These are phyloP conservation scores for Delphinella strobiligena DNA, from an alignment of 2,329 filamentous ascomycete genomes.

Conservation along the genomic window DNA sequence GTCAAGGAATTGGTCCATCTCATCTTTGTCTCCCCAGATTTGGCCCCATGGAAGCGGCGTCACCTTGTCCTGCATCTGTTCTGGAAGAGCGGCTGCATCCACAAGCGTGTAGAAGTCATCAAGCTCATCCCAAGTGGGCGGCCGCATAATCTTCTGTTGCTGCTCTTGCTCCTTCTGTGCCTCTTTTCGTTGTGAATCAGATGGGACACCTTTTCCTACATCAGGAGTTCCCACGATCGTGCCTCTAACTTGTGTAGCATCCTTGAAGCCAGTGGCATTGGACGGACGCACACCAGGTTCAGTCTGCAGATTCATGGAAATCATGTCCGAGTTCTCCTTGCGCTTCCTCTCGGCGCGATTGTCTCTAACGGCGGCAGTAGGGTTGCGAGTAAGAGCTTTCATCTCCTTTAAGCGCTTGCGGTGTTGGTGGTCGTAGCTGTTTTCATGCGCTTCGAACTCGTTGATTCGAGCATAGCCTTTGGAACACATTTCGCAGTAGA, in stretches of 20 bases:
- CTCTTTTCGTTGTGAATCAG: background rate
- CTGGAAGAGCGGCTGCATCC: conserved; percentile 2
- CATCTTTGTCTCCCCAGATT: background rate
- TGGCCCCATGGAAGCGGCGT: background rate
- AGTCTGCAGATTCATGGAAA: conserved; percentile 7
- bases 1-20: background rate
- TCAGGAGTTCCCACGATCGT: background rate
- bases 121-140: conserved; percentile 10
- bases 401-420: conserved; percentile 81
- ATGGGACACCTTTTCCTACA: background rate
- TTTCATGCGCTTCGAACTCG: conserved; percentile 89
- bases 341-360: conserved; percentile 45
- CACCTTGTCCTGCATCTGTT: conserved; percentile 3
- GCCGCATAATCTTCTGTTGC: conserved; percentile 1
- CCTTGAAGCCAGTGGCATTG: background rate
- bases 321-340: conserved; percentile 10
- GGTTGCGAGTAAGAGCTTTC: conserved; percentile 70
- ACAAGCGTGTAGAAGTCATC: conserved; percentile 2
- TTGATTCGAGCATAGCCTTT: conserved; percentile 94
- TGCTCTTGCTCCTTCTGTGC: background rate
- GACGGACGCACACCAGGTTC: background rate
- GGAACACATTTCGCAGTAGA: conserved; percentile 57
- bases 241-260: background rate
- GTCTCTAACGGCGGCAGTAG: conserved; percentile 51
- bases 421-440: conserved; percentile 91